These are phyloP conservation scores for Lyophyllum atratum DNA, from an alignment of 768 basidiomycete genomes.

Conservation along the genomic window DNA sequence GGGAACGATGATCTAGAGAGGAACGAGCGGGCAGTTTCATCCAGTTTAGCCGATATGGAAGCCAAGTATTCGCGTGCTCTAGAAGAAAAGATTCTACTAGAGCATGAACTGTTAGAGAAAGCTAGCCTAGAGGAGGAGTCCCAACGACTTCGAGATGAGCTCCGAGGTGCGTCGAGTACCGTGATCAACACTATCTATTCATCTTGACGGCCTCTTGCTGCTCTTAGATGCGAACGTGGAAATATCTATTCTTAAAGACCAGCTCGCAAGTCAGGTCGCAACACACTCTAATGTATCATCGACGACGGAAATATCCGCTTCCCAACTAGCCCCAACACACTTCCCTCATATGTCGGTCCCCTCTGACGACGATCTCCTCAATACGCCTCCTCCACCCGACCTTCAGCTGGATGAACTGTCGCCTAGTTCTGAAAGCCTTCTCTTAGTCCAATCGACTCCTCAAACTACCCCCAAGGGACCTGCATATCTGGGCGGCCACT, in stretches of 20 bases:
- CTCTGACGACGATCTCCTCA: constrained; percentile 61
- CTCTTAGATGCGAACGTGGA: constrained; percentile 80
- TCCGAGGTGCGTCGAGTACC: constrained; percentile 66
- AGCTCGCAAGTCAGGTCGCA: constrained; percentile 40
- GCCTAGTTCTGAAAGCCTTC: constrained; percentile 40
- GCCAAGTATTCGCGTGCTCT: constrained; percentile 85
- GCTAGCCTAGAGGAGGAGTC: constrained; percentile 87
- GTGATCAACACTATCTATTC: neutral
- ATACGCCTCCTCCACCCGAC: constrained; percentile 59
- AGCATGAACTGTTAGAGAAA: constrained; percentile 93
- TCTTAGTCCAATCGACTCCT: constrained; percentile 37
- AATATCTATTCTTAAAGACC: constrained; percentile 80
- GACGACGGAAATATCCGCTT: constrained; percentile 26
- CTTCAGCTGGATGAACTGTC: constrained; percentile 61
- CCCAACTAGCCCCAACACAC: constrained; percentile 34
- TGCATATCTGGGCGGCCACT: constrained; percentile 41
- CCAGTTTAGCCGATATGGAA: constrained; percentile 82
- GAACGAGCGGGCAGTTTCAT: constrained; percentile 87
- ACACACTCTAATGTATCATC: constrained; percentile 32
- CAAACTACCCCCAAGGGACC: constrained; percentile 41
- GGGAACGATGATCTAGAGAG: constrained; percentile 97
- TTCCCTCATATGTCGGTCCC: constrained; percentile 28
- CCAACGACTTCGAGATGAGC: constrained; percentile 90
- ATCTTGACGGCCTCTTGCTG: constrained; percentile 15
- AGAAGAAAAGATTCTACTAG: constrained; percentile 96